phyloP scores from a whole-genome alignment of 768 basidiomycete genomes.

The Leccinum barrowsii region DNA sequence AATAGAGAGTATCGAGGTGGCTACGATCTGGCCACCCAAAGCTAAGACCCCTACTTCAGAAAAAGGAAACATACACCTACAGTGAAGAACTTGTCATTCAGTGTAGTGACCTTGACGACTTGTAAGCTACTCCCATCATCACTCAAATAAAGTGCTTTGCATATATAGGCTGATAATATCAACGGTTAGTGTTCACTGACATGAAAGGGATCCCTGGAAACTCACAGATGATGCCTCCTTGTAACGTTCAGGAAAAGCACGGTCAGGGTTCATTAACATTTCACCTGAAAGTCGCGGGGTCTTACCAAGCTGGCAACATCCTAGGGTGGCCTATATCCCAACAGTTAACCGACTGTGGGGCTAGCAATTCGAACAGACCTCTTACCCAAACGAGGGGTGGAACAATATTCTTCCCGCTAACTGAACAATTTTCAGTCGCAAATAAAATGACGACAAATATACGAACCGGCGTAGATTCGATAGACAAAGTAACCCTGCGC shows the following conservation, averaged over 20 bases:
- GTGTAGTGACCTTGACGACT: neutral
- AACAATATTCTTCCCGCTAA: neutral
- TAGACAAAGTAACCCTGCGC: constrained; percentile 13
- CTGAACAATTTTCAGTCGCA: neutral
- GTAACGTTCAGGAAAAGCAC: neutral
- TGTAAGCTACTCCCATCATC: constrained; percentile 2
- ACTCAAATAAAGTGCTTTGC: neutral
- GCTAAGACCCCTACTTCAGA: neutral
- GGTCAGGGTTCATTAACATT: neutral
- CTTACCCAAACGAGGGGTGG: constrained; percentile 4
- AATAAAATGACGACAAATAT: neutral
- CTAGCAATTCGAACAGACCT: neutral
- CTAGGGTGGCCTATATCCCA: neutral
- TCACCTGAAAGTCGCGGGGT: too few relatives aligned
- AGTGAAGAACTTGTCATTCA: neutral
- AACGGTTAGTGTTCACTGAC: neutral
- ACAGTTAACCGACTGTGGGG: neutral
- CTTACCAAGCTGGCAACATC: constrained; percentile 6
- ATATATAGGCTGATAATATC: constrained; percentile 2
- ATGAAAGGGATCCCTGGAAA: neutral
- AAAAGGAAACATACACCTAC: neutral
- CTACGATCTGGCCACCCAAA: neutral
- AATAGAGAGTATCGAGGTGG: neutral
- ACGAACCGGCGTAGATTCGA: constrained; percentile 15
- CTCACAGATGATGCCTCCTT: constrained; percentile 6